Conservation (phyloP, 179 eudicot species). For the Dionaea muscipula region DNA sequence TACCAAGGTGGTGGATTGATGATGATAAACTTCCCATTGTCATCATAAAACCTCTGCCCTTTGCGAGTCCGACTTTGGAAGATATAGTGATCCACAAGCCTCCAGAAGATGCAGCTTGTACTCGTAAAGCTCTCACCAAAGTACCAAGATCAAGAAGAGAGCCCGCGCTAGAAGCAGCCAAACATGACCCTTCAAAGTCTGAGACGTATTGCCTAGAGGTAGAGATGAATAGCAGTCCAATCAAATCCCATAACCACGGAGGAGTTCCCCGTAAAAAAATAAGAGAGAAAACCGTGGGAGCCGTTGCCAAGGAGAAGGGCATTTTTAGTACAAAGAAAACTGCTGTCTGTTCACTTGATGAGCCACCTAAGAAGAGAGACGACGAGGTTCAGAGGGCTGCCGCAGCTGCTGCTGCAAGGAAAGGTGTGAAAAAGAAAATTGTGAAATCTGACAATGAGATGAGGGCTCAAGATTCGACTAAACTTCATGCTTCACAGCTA, state of each 20-base stretch:
- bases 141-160: conserved; percentile 19
- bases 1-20: conserved; percentile 4
- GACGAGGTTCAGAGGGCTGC: conserved; percentile 21
- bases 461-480: conserved; percentile 23
- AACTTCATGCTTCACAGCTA: conserved; percentile 10
- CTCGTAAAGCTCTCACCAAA: conserved; percentile 11
- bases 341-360: conserved; percentile 15
- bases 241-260: conserved; percentile 8
- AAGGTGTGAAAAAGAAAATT: conserved; percentile 25
- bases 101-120: conserved; percentile 10
- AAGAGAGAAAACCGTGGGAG: conserved; percentile 12
- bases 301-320: conserved; percentile 11
- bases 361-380: conserved; percentile 22
- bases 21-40: conserved; percentile 62
- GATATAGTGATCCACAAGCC: conserved; percentile 11
- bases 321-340: conserved; percentile 21
- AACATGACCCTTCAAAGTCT: conserved; percentile 13
- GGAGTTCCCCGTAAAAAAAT: conserved; percentile 11
- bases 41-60: conserved; percentile 42
- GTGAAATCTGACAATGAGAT: conserved; percentile 13
- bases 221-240: conserved; percentile 10
- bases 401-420: conserved; percentile 17
- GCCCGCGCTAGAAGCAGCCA: conserved; percentile 8
- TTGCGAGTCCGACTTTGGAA: conserved; percentile 17
- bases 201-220: conserved; percentile 17